These are phyloP conservation scores for barley (Hordeum vulgare) DNA, from an alignment of 176 grass and related monocot species.

Conservation along the genomic window DNA sequence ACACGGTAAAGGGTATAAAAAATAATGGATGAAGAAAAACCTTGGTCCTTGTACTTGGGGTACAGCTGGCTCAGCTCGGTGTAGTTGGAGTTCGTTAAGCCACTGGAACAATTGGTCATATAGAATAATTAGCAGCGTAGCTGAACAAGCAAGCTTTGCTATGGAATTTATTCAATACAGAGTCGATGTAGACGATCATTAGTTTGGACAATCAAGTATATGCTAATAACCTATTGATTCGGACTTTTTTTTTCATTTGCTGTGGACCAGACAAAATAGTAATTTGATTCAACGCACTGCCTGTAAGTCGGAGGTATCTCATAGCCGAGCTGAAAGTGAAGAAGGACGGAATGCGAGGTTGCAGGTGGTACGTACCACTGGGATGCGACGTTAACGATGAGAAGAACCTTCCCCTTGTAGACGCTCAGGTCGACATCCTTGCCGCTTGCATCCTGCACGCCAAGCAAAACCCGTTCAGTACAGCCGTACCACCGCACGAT, in stretches of 20 bases:
- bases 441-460: slow-evolving; percentile 66
- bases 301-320: not conserved
- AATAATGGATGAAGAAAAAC: slow-evolving; percentile 27
- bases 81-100: slow-evolving; percentile 93
- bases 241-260: not conserved
- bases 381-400: slow-evolving; percentile 90
- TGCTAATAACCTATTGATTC: not conserved
- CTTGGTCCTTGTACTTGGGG: slow-evolving; percentile 78
- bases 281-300: not conserved
- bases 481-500: not conserved
- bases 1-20: not conserved
- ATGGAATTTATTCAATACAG: not conserved
- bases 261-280: not conserved
- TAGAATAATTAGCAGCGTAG: slow-evolving; percentile 21
- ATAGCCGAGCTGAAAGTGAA: not conserved
- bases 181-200: not conserved
- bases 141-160: not conserved
- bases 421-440: slow-evolving; percentile 83
- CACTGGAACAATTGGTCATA: slow-evolving; percentile 43
- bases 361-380: slow-evolving; percentile 52
- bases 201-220: not conserved
- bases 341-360: not conserved
- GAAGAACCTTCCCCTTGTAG: slow-evolving; percentile 91
- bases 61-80: slow-evolving; percentile 82
- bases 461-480: not conserved